Conservation (phyloP, 257 asterid genomes). For the Plectranthus barbatus region DNA sequence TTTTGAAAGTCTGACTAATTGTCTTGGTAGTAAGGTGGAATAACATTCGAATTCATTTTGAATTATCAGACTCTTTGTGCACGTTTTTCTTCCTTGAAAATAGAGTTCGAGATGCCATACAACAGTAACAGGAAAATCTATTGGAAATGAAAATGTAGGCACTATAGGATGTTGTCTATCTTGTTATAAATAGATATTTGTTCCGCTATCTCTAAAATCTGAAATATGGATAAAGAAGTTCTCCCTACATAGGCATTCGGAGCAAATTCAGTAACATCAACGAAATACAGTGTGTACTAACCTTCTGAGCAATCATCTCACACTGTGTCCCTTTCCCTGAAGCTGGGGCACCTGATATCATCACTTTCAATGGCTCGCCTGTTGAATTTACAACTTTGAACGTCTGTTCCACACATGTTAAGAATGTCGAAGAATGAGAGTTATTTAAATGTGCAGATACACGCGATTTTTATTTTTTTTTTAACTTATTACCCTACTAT, state of each 20-base stretch:
- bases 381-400: constrained; percentile 37
- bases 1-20: no score
- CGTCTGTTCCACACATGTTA: constrained; percentile 28
- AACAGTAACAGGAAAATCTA: no score
- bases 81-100: neutral
- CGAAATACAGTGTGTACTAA: constrained; percentile 7
- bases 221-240: neutral
- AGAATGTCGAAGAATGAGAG: neutral
- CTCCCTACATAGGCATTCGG: neutral
- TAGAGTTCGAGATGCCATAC: neutral
- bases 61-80: neutral
- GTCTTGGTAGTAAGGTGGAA: no score
- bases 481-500: no score
- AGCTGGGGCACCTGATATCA: constrained; percentile 96
- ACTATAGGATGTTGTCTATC: neutral
- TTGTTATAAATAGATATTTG: neutral
- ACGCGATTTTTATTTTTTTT: neutral
- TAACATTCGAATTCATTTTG: neutral
- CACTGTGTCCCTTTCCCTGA: constrained; percentile 98
- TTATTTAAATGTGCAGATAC: neutral
- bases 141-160: no score
- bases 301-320: constrained; percentile 84
- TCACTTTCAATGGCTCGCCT: constrained; percentile 77
- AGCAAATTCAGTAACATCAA: neutral
- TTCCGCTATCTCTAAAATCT: neutral